phyloP scores from a whole-genome alignment of 208 protist species.

The Leishmania tropica region DNA sequence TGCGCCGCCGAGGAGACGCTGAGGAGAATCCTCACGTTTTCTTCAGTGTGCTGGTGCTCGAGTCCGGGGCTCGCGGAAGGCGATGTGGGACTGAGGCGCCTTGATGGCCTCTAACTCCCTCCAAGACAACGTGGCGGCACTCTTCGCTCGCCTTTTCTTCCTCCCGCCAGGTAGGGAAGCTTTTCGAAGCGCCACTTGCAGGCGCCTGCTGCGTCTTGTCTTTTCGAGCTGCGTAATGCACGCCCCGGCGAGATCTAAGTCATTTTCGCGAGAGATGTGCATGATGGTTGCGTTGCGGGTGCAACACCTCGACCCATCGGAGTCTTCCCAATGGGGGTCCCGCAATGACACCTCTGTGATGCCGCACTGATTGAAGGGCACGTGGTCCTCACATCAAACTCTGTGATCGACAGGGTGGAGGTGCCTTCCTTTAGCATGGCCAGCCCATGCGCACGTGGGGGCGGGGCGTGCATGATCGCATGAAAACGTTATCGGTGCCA shows the following conservation, averaged over 20 bases:
- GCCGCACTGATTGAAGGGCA: background rate
- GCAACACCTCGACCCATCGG: background rate
- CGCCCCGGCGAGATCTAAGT: background rate
- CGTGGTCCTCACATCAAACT: background rate
- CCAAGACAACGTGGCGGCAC: too few species aligned
- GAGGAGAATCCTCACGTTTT: background rate
- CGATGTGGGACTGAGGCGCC: too few species aligned
- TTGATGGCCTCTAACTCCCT: too few species aligned
- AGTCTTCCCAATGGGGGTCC: background rate
- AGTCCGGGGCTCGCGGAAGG: background rate
- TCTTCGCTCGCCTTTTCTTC: too few species aligned
- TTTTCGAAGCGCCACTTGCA: background rate
- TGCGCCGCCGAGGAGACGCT: too few species aligned
- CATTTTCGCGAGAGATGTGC: background rate
- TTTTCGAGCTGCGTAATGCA: background rate
- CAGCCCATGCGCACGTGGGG: background rate
- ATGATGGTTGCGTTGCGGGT: background rate
- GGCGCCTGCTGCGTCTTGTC: too few species aligned
- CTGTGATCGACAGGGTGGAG: background rate
- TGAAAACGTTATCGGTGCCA: background rate
- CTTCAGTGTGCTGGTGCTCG: background rate
- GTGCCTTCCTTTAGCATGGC: too few species aligned
- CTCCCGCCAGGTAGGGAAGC: background rate
- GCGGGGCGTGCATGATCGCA: background rate
- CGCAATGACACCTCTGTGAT: background rate